A percentile compares a stretch with the other conserved stretches of the same genome.
Evolutionary conservation across 345 rosid species (phyloP).

Genomic region (Sisymbrium irio): DNA sequence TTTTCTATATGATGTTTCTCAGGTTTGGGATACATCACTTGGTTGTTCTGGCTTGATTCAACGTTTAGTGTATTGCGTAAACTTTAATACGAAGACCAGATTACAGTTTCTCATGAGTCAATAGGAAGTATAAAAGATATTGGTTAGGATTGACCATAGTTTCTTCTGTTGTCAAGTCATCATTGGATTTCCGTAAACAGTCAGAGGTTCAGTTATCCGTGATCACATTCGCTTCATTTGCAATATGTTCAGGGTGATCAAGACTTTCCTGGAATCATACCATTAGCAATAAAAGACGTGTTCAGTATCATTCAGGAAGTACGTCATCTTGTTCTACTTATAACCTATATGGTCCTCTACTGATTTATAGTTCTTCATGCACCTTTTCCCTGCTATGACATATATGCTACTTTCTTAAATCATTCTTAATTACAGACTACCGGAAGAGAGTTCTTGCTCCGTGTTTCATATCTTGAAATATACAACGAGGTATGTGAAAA

Average conservation of each 20-base stretch:
- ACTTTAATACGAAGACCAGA: not conserved
- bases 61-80: not conserved
- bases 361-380: conserved; percentile 15
- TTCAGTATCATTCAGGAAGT: conserved; percentile 98
- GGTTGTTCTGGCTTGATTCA: conserved; percentile 4
- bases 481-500: conserved; percentile 82
- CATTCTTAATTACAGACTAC: conserved; percentile 66
- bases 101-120: not conserved
- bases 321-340: conserved; percentile 36
- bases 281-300: conserved; percentile 96
- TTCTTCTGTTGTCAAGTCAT: not conserved
- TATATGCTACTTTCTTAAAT: conserved; percentile 9
- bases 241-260: conserved; percentile 79
- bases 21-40: not conserved
- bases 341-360: not conserved
- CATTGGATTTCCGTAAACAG: not conserved
- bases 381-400: not conserved
- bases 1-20: not conserved
- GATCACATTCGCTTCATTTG: not conserved
- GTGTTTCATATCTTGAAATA: conserved; percentile 98
- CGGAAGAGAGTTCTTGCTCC: conserved; percentile 94
- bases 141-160: conserved; percentile 1
- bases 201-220: not conserved
- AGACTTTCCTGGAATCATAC: conserved; percentile 90
- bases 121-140: not conserved